A percentile compares a stretch with the other conserved stretches of the same genome.
phyloP scores from a whole-genome alignment of 1,139 yeast genomes.

The Lizanozyma gosingica region DNA sequence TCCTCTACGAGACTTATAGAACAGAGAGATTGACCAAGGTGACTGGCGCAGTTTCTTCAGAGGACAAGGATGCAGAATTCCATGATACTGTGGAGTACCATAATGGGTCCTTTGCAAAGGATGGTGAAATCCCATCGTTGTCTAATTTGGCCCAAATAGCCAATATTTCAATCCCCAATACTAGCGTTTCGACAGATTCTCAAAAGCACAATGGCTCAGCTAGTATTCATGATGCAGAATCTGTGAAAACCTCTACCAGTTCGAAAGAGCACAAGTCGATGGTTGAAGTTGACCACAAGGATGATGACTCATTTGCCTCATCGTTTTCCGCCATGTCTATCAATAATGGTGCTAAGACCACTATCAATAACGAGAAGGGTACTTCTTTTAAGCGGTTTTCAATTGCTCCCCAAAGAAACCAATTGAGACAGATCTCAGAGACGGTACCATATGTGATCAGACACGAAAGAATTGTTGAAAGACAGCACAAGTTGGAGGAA shows the following conservation, averaged over 20 bases:
- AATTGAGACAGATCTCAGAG: constrained; percentile 67
- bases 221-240: background rate
- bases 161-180: constrained; percentile 2
- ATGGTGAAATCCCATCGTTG: constrained; percentile 36
- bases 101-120: constrained; percentile 3
- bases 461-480: constrained; percentile 65
- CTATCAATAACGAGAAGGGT: constrained; percentile 27
- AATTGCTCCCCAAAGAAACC: constrained; percentile 54
- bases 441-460: constrained; percentile 74
- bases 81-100: constrained; percentile 21
- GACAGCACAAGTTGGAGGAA: constrained; percentile 71
- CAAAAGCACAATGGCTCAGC: constrained; percentile 5
- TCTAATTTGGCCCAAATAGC: constrained; percentile 58
- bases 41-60: constrained; percentile 36
- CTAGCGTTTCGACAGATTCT: constrained; percentile 7
- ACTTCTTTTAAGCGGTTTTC: constrained; percentile 49
- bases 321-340: constrained; percentile 2
- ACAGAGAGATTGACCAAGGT: constrained; percentile 66
- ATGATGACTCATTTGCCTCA: constrained; percentile 6
- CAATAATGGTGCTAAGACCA: constrained; percentile 14
- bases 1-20: constrained; percentile 85
- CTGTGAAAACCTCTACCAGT: constrained; percentile 2
- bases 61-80: constrained; percentile 18
- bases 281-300: constrained; percentile 4
- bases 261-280: background rate